Evolutionary conservation across 306 rosid species (phyloP).

Genomic region (Aeschynomene evenia): DNA sequence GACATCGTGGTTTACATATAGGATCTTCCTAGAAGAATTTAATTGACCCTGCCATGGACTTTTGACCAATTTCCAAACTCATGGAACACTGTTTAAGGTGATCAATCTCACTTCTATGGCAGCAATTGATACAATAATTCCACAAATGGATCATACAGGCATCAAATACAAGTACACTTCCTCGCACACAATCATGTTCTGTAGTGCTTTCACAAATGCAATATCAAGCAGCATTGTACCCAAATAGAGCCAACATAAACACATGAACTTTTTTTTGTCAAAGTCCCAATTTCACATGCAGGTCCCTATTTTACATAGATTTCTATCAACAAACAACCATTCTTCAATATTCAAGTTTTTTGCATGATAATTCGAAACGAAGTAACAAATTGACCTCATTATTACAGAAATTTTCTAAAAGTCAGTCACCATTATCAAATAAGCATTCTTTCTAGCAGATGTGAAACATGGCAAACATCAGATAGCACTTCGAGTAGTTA

Average conservation of each 20-base stretch:
- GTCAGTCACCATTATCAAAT: background rate
- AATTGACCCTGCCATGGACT: slow-evolving; percentile 85
- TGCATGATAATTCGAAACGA: slow-evolving; percentile 11
- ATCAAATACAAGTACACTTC: slow-evolving; percentile 45
- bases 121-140: slow-evolving; percentile 51
- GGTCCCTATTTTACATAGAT: background rate
- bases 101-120: slow-evolving; percentile 58
- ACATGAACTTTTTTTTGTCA: background rate
- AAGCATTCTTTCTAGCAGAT: slow-evolving; percentile 25
- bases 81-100: slow-evolving; percentile 51
- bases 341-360: background rate
- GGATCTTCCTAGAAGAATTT: slow-evolving; percentile 81
- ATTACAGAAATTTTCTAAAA: background rate
- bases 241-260: slow-evolving; percentile 20
- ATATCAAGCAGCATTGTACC: slow-evolving; percentile 18
- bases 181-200: slow-evolving; percentile 43
- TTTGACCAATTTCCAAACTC: slow-evolving; percentile 79
- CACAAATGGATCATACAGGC: slow-evolving; percentile 49
- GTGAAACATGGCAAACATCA: slow-evolving; percentile 6
- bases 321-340: background rate
- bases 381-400: slow-evolving; percentile 10
- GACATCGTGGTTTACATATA: slow-evolving; percentile 87
- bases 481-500: background rate
- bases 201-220: slow-evolving; percentile 34
- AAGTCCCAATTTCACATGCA: background rate